phyloP scores from a whole-genome alignment of 2,329 filamentous ascomycete genomes.

The Neonectria neomacrospora region DNA sequence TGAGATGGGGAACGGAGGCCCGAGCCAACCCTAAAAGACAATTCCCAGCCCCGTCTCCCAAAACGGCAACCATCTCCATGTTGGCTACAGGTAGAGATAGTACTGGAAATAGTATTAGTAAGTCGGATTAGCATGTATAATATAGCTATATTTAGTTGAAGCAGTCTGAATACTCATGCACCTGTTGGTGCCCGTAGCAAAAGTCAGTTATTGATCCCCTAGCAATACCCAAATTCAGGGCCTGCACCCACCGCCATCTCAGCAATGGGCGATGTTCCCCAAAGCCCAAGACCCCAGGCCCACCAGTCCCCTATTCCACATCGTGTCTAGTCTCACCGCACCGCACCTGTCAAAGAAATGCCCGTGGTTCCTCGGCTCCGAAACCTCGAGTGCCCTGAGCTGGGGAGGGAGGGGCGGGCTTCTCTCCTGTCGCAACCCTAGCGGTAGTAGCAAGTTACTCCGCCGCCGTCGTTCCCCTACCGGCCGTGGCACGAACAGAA shows the following conservation, averaged over 20 bases:
- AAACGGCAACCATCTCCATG: constrained; percentile 38
- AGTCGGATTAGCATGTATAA: too few relatives aligned
- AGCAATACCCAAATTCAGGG: constrained; percentile 30
- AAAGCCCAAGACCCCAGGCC: not conserved
- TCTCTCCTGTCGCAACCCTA: constrained; percentile 9
- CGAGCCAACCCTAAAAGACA: constrained; percentile 20
- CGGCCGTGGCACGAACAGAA: not conserved
- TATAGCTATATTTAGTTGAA: too few relatives aligned
- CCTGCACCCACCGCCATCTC: constrained; percentile 35
- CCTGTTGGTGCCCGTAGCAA: too few relatives aligned
- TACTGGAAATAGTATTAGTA: too few relatives aligned
- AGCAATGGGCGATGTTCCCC: constrained; percentile 29
- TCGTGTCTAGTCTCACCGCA: constrained; percentile 38
- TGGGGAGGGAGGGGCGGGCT: not conserved
- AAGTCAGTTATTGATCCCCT: too few relatives aligned
- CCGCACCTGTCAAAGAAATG: constrained; percentile 31
- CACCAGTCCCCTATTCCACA: constrained; percentile 36
- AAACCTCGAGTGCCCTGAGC: constrained; percentile 2
- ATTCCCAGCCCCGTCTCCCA: constrained; percentile 36
- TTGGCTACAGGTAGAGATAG: too few relatives aligned
- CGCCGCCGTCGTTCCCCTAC: not conserved
- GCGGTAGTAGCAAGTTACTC: constrained; percentile 13
- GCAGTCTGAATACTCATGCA: too few relatives aligned
- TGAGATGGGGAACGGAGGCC: constrained; percentile 13
- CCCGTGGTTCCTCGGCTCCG: constrained; percentile 21